phyloP scores from a whole-genome alignment of 371 early-diverging fungal species.

The Apophysomyces variabilis region DNA sequence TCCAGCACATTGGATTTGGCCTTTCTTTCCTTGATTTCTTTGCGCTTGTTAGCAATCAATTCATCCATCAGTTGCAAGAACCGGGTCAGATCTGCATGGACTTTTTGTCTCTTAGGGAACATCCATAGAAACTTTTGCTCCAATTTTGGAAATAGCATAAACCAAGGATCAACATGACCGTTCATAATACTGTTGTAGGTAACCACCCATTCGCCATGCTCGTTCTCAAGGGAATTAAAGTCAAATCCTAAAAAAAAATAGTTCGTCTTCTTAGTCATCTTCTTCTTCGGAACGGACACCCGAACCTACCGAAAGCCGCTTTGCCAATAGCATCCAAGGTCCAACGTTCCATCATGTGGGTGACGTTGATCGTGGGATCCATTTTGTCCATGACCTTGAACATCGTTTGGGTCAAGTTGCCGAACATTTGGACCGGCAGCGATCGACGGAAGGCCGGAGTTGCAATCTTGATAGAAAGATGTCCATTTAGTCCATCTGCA shows the following conservation, averaged over 20 bases:
- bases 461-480: slow-evolving; percentile 15
- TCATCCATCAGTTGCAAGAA: slow-evolving; percentile 39
- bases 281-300: neutral
- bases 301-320: slow-evolving; percentile 39
- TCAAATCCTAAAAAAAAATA: slow-evolving; percentile 21
- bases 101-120: slow-evolving; percentile 36
- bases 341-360: slow-evolving; percentile 4
- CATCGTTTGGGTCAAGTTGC: slow-evolving; percentile 15
- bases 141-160: slow-evolving; percentile 48
- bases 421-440: slow-evolving; percentile 35
- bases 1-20: slow-evolving; percentile 19
- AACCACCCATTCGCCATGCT: slow-evolving; percentile 17
- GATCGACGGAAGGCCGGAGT: slow-evolving; percentile 39
- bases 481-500: neutral
- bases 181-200: slow-evolving; percentile 23
- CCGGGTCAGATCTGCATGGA: slow-evolving; percentile 29
- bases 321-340: slow-evolving; percentile 31
- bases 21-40: slow-evolving; percentile 20
- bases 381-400: slow-evolving; percentile 18
- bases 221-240: slow-evolving; percentile 19
- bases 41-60: slow-evolving; percentile 44
- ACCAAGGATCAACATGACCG: slow-evolving; percentile 35
- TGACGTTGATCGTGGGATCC: slow-evolving; percentile 21
- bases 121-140: slow-evolving; percentile 32
- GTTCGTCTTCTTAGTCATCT: neutral